phyloP scores from a whole-genome alignment of 768 basidiomycete species.

The Phlegmacium glaucopus region DNA sequence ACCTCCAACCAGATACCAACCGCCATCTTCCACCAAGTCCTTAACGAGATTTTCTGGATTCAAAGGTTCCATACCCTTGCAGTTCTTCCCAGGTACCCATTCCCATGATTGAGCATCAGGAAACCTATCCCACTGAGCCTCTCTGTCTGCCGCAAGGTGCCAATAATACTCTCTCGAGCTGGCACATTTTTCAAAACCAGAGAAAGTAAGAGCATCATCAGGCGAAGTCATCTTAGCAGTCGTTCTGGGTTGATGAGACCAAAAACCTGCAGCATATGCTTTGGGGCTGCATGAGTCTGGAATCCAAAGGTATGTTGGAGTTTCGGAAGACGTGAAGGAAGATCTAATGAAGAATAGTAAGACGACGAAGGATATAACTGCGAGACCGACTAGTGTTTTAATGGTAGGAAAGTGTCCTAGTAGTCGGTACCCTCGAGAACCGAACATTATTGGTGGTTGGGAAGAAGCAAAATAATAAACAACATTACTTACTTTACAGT shows the following conservation, averaged over 20 bases:
- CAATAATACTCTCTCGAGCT: conserved; percentile 58
- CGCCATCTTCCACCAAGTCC: conserved; percentile 64
- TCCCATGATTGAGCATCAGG: conserved; percentile 48
- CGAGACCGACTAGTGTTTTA: too few relatives aligned
- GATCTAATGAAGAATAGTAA: too few relatives aligned
- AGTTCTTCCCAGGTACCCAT: conserved; percentile 49
- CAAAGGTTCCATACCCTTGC: conserved; percentile 38
- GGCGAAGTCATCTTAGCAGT: conserved; percentile 31
- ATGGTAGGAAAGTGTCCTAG: too few relatives aligned
- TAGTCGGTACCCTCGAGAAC: too few relatives aligned
- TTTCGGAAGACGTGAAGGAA: too few relatives aligned
- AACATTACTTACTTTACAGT: too few relatives aligned
- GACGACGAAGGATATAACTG: too few relatives aligned
- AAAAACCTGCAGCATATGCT: conserved; percentile 33
- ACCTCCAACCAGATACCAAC: conserved; percentile 69
- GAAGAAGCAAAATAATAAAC: too few relatives aligned
- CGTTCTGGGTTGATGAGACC: conserved; percentile 38
- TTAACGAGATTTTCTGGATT: conserved; percentile 42
- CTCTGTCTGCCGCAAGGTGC: conserved; percentile 56
- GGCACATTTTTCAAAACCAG: conserved; percentile 62
- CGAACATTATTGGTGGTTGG: too few relatives aligned
- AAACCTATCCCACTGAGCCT: conserved; percentile 47
- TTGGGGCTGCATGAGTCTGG: conserved; percentile 24
- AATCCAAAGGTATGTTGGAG: too few relatives aligned
- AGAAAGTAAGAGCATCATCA: conserved; percentile 46